Evolutionary conservation across 163 green algal genomes (phyloP), one percentile per base, ranked within the genome.

Genomic region (Chlorella variabilis): DNA sequence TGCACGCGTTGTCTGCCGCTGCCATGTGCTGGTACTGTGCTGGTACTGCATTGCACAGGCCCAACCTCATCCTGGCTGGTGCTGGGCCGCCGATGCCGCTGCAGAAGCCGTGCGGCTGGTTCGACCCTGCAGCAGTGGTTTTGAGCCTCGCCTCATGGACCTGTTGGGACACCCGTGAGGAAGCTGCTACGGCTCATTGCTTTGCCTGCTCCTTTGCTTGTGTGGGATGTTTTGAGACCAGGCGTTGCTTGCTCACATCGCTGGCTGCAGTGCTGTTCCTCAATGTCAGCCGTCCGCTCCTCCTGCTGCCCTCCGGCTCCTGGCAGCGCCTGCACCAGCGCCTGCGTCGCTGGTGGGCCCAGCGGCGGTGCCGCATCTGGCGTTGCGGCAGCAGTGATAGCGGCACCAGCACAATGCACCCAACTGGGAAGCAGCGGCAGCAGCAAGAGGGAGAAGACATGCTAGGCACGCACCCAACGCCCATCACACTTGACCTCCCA

Each of bases 51-150:
- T n/a, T n/a, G n/a, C n/a, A n/a, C n/a, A n/a, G n/a, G n/a, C n/a
- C n/a, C n/a, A n/a, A n/a, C n/a, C n/a, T n/a, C n/a, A n/a, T n/a
- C n/a, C n/a, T n/a, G n/a, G n/a, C n/a, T n/a, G n/a, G n/a, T n/a
- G n/a, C n/a, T n/a, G n/a, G n/a, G n/a, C n/a, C n/a, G n/a, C n/a
- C n/a, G n/a, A n/a, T n/a, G n/a, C n/a, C n/a, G n/a, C n/a, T 54
- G 66, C 38, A 74, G 66, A 27, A 54, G 13, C 39, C 25, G 11
- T 74, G 66, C 66, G 39, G 39, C 66, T 74, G 66, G 66, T 74
- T 58, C 27, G 25, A 74, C 13, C 23, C 38, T 2, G 27, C 38
- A 7, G 38, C 29, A 25, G 39, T 38, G 11, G 39, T 29, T 5
- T 38, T 74, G 39, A 25, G 27, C 4, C 38, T 74, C 4, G 15